These are phyloP conservation scores for Amanita phalloides DNA, from an alignment of 768 basidiomycete genomes.

Conservation along the genomic window DNA sequence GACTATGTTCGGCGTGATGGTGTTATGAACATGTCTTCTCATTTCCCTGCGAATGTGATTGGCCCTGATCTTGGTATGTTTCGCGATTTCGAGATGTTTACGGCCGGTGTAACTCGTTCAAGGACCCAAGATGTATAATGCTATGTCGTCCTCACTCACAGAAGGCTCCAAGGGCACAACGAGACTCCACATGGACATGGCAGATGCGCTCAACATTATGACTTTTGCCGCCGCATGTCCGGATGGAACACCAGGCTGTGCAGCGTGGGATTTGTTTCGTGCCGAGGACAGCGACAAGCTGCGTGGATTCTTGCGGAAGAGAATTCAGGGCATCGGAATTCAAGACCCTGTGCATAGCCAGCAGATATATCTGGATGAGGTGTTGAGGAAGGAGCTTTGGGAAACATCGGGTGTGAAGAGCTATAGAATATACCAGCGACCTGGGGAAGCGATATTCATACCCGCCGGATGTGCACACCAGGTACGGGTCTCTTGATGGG, in stretches of 20 bases:
- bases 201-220: constrained; percentile 90
- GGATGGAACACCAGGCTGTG: constrained; percentile 64
- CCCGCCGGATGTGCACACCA: constrained; percentile 92
- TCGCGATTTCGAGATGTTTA: constrained; percentile 10
- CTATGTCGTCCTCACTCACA: constrained; percentile 60
- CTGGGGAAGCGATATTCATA: constrained; percentile 91
- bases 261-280: constrained; percentile 87
- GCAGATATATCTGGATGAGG: constrained; percentile 71
- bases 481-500: constrained; percentile 25
- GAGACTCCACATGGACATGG: constrained; percentile 89
- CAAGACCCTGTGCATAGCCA: constrained; percentile 90
- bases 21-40: constrained; percentile 77
- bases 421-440: constrained; percentile 79
- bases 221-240: constrained; percentile 48
- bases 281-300: constrained; percentile 75
- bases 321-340: constrained; percentile 27
- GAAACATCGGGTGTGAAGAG: constrained; percentile 63
- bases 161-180: constrained; percentile 76
- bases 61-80: constrained; percentile 69
- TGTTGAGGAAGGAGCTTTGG: constrained; percentile 55
- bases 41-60: constrained; percentile 73
- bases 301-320: constrained; percentile 59
- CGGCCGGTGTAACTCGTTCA: constrained; percentile 9
- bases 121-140: constrained; percentile 96
- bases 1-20: constrained; percentile 90